phyloP scores from a whole-genome alignment of 176 grass and related monocot genomes.

The Rhynchospora pubera region DNA sequence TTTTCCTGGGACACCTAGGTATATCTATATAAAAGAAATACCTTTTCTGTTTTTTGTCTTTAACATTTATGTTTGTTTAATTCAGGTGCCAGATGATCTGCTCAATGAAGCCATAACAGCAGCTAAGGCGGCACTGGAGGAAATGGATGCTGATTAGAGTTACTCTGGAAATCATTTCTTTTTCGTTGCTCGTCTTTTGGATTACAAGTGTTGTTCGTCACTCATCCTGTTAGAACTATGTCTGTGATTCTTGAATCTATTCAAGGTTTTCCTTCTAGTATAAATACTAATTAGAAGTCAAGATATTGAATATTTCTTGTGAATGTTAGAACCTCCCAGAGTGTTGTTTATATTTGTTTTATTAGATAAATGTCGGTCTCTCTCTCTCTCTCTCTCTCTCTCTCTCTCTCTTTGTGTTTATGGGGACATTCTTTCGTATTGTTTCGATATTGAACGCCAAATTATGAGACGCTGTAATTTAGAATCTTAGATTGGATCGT shows the following conservation, averaged over 20 bases:
- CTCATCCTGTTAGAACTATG: background rate
- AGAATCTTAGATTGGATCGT: background rate
- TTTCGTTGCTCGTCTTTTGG: constrained; percentile 15
- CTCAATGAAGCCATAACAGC: constrained; percentile 52
- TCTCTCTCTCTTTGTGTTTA: background rate
- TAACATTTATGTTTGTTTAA: background rate
- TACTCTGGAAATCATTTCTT: background rate
- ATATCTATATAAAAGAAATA: background rate
- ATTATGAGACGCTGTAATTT: background rate
- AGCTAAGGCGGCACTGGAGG: constrained; percentile 61
- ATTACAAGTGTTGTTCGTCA: background rate
- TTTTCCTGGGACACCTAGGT: background rate
- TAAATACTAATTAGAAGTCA: background rate
- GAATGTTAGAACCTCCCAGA: background rate
- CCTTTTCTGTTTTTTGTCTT: background rate
- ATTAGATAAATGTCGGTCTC: background rate
- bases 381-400: background rate
- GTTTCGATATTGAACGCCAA: too few relatives aligned
- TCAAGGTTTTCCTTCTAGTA: background rate
- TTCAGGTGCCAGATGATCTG: constrained; percentile 59
- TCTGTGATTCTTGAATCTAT: constrained; percentile 8
- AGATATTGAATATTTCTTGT: background rate
- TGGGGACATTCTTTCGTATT: too few relatives aligned
- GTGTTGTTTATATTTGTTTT: background rate
- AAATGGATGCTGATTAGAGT: constrained; percentile 76